Percentiles rank a stretch among this genome's conserved stretches.
These are phyloP conservation scores for Bacterosira constricta DNA, from an alignment of 108 stramenopile genomes.

Conservation along the genomic window DNA sequence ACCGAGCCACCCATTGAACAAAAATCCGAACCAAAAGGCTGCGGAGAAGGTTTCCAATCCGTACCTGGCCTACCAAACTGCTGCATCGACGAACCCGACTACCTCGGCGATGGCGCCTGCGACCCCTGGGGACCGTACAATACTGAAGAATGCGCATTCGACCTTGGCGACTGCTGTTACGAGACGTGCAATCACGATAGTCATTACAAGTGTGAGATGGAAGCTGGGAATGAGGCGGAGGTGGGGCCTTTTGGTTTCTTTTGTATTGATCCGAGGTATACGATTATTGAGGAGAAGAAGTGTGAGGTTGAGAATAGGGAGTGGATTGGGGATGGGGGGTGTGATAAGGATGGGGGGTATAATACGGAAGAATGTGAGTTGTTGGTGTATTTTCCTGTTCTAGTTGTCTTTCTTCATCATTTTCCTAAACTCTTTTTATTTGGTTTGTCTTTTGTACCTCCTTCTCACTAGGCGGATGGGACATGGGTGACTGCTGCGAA, in stretches of 20 bases:
- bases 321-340: conserved; percentile 54
- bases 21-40: neutral
- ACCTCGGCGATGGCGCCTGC: conserved; percentile 53
- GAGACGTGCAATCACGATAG: conserved; percentile 46
- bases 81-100: conserved; percentile 42
- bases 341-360: conserved; percentile 41
- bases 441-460: neutral
- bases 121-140: conserved; percentile 51
- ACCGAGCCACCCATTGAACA: neutral
- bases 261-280: conserved; percentile 35
- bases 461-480: conserved; percentile 22
- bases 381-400: neutral
- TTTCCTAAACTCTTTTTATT: neutral
- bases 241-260: conserved; percentile 56
- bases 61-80: conserved; percentile 42
- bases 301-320: conserved; percentile 49
- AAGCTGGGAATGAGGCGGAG: conserved; percentile 33
- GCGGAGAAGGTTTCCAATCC: conserved; percentile 17
- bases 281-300: conserved; percentile 17
- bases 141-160: conserved; percentile 44
- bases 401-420: neutral
- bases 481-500: conserved; percentile 52
- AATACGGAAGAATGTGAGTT: conserved; percentile 47
- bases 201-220: conserved; percentile 33
- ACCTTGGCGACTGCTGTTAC: conserved; percentile 50